These are phyloP conservation scores for Penicillium silybi DNA, from an alignment of 495 filamentous ascomycete genomes.

Conservation along the genomic window DNA sequence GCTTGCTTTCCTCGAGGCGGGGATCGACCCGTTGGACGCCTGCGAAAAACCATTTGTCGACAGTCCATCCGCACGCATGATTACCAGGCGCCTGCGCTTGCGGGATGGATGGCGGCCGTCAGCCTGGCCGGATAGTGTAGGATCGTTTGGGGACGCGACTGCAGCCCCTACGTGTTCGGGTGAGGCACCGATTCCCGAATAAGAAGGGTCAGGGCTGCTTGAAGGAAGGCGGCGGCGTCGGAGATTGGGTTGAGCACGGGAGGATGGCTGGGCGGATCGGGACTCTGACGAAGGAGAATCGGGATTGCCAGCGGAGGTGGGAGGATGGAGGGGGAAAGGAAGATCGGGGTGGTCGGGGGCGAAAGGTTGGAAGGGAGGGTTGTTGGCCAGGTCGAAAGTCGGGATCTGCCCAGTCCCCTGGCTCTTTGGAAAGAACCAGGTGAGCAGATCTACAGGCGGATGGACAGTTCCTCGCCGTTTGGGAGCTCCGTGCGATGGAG, in stretches of 20 bases:
- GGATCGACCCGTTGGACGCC: constrained; percentile 43
- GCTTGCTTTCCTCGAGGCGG: constrained; percentile 38
- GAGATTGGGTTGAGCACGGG: constrained; percentile 6
- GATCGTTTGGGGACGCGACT: constrained; percentile 21
- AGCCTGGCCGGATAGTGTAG: constrained; percentile 21
- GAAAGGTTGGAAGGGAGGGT: constrained; percentile 49
- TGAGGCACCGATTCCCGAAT: constrained; percentile 18
- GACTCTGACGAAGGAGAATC: constrained; percentile 12
- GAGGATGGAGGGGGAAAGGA: constrained; percentile 35
- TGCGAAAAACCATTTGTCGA: constrained; percentile 47
- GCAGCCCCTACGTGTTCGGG: constrained; percentile 25
- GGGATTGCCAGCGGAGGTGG: constrained; percentile 17
- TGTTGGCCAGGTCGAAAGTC: constrained; percentile 62
- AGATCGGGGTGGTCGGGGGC: constrained; percentile 55
- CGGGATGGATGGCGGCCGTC: constrained; percentile 41
- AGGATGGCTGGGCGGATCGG: constrained; percentile 6
- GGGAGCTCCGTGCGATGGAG: background rate
- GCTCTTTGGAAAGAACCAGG: constrained; percentile 49
- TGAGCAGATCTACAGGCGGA: constrained; percentile 39
- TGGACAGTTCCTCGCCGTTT: background rate
- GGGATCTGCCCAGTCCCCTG: constrained; percentile 46
- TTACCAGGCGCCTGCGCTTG: constrained; percentile 62
- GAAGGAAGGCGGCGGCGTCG: constrained; percentile 31
- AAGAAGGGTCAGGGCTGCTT: constrained; percentile 24
- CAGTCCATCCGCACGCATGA: constrained; percentile 58